Evolutionary conservation across 2,329 filamentous ascomycete genomes (phyloP).

Genomic region (Triangularia setosa): DNA sequence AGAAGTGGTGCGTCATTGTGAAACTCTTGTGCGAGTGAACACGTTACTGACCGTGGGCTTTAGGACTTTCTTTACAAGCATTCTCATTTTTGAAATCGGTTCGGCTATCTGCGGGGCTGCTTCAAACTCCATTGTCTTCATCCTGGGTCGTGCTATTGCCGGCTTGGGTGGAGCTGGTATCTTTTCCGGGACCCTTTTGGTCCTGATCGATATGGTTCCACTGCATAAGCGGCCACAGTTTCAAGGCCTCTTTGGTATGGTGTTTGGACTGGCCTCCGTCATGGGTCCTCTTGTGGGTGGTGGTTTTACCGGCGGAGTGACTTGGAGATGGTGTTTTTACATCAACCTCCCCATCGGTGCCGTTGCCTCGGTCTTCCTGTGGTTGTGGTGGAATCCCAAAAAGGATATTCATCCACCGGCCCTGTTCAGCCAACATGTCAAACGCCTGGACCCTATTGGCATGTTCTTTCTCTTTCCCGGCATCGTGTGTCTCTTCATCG

Average conservation of each 20-base stretch:
- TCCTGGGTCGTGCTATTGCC: constrained; percentile 54
- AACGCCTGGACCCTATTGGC: constrained; percentile 55
- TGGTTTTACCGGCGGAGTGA: constrained; percentile 45
- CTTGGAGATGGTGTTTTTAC: constrained; percentile 58
- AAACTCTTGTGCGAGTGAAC: constrained; percentile 2
- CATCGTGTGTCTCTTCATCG: constrained; percentile 57
- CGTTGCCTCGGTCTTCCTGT: constrained; percentile 45
- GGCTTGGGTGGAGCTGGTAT: constrained; percentile 55
- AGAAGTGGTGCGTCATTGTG: constrained; percentile 39
- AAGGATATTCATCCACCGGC: constrained; percentile 26
- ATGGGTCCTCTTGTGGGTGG: constrained; percentile 52
- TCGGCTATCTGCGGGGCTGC: constrained; percentile 53
- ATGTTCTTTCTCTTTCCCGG: constrained; percentile 57
- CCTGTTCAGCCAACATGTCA: constrained; percentile 40
- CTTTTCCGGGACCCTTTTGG: constrained; percentile 53
- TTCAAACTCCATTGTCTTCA: constrained; percentile 50
- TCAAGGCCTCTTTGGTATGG: constrained; percentile 51
- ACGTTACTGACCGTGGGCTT: neutral
- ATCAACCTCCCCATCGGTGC: constrained; percentile 56
- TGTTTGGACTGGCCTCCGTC: constrained; percentile 53
- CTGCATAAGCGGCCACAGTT: constrained; percentile 58
- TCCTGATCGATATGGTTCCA: constrained; percentile 56
- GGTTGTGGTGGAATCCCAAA: constrained; percentile 46
- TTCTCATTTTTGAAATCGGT: constrained; percentile 52
- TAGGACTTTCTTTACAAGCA: constrained; percentile 43